A percentile compares a stretch with the other conserved stretches of the same genome.
These are phyloP conservation scores for Aspergillus haitiensis DNA, from an alignment of 495 filamentous ascomycete genomes.

Conservation along the genomic window DNA sequence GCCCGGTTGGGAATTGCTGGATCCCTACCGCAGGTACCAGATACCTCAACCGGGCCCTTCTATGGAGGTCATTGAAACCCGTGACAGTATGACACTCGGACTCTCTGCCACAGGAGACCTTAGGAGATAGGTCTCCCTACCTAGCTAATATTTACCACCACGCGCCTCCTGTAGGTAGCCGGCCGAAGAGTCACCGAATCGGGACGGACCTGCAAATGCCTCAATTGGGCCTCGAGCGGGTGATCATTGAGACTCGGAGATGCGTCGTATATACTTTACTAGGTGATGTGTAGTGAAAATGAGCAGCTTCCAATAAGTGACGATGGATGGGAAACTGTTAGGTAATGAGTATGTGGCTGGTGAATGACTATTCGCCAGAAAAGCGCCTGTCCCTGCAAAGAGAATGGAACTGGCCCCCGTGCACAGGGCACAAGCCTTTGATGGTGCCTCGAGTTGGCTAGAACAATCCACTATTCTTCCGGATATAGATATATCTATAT, in stretches of 20 bases:
- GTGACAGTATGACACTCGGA: too few relatives aligned
- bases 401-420: constrained; percentile 14
- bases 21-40: too few relatives aligned
- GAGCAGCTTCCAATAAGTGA: constrained; percentile 21
- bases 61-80: too few relatives aligned
- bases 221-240: neutral
- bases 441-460: constrained; percentile 30
- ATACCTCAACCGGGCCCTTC: too few relatives aligned
- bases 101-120: too few relatives aligned
- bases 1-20: neutral
- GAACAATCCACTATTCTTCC: constrained; percentile 17
- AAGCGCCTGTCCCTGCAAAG: constrained; percentile 8
- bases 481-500: neutral
- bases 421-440: constrained; percentile 32
- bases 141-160: too few relatives aligned
- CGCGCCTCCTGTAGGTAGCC: too few relatives aligned
- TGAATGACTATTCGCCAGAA: constrained; percentile 32
- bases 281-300: neutral
- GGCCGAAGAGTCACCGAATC: neutral
- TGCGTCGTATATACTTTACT: too few relatives aligned
- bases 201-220: neutral
- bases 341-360: constrained; percentile 37
- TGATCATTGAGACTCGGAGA: neutral
- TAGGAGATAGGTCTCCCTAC: too few relatives aligned
- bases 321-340: constrained; percentile 30